A percentile compares a stretch with the other conserved stretches of the same genome.
Conservation (phyloP, 345 rosid genomes). For the Aquilaria yunnanensis region DNA sequence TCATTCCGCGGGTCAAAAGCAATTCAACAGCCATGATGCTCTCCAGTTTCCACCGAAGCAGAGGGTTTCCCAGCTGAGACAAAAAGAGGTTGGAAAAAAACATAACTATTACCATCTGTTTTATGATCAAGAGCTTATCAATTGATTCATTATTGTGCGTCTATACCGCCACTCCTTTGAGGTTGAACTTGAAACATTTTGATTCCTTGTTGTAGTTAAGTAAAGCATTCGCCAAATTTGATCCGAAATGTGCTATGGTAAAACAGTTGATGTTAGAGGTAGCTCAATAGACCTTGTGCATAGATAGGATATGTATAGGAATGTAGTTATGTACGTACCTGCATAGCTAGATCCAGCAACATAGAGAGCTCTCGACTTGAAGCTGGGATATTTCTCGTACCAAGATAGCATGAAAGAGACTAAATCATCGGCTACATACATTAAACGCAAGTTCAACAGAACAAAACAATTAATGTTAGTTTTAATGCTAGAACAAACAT, state of each 20-base stretch:
- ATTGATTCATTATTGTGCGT: background rate
- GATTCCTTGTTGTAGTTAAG: background rate
- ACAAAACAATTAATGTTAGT: background rate
- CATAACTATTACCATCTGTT: background rate
- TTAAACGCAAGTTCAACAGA: background rate
- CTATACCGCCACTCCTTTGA: constrained; percentile 1
- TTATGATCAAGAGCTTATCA: background rate
- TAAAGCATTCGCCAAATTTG: background rate
- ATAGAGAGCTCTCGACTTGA: constrained; percentile 4
- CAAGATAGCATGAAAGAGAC: background rate
- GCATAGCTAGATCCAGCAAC: background rate
- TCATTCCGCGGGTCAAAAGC: background rate
- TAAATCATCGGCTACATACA: background rate
- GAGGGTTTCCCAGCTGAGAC: background rate
- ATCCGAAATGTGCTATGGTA: background rate
- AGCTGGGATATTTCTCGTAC: constrained; percentile 5
- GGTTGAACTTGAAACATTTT: background rate
- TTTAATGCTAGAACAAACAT: background rate
- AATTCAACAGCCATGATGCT: background rate
- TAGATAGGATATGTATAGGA: too few relatives aligned
- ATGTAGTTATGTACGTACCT: background rate
- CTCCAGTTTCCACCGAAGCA: background rate
- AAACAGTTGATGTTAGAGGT: background rate
- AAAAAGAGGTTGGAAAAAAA: background rate
- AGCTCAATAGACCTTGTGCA: too few relatives aligned